Evolutionary conservation across 345 rosid species (phyloP), one percentile per base, ranked within the genome.

Genomic region (Rhizophora mangle): DNA sequence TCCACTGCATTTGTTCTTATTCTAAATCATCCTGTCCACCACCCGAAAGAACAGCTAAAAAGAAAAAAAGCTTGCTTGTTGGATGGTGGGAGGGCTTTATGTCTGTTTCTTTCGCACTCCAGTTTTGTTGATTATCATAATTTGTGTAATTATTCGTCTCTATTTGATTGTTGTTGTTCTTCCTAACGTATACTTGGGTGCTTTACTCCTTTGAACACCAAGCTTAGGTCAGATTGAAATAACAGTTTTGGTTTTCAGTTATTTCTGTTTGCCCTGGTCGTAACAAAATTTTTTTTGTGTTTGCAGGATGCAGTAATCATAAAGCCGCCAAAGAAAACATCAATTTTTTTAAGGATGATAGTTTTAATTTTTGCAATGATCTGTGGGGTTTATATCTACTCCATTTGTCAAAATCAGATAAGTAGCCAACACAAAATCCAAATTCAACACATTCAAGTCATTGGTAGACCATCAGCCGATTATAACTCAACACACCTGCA

Each of bases 261-360:
- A 63, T 67, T 59, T 49, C 18, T 56, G 20, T 21, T 66, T 64
- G 19, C 54, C 52, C 32, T 27, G 31, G 20, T 21, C 26, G 32
- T 71, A 30, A 72, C 39, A 58, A 55, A 49, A 22, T 61, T 13
- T 69, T 47, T 68, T 69, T 19, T 66, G 64, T 64, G 56, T 64
- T 26, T 43, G 70, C 93, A 95, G 96, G 92, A 82, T 68, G 68
- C 84, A 5, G 37, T 87, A 57, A 81, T 86, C 31, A 67, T 90
- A 75, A 95, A 90, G 74, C 81, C 86, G 63, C 78, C 81, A 18
- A 95, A 88, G 89, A 92, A 85, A 62, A 80, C 94, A 71, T 89
- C 97, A 6, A 73, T 85, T 76, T 83, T 95, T 64, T 81, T 83
- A 51, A 87, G 96, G 79, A 86, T 85, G 87, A 76, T 87, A 63